phyloP scores from a whole-genome alignment of 2,329 filamentous ascomycete genomes.

The Ascochyta fabae region DNA sequence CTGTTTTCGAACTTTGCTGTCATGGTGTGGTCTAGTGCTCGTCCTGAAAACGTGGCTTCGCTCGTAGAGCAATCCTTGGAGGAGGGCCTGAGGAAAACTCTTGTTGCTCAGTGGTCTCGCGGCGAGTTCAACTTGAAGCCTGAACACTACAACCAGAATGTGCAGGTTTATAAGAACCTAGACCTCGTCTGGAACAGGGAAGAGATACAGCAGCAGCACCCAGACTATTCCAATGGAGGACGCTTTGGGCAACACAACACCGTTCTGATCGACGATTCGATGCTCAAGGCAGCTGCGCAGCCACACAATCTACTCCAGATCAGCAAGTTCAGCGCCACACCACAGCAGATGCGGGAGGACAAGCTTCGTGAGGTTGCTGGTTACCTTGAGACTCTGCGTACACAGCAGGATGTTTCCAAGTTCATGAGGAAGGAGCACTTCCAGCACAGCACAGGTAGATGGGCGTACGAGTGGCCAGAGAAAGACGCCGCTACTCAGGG shows the following conservation, averaged over 20 bases:
- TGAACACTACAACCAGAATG: conserved; percentile 70
- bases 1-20: conserved; percentile 77
- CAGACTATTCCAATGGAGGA: conserved; percentile 40
- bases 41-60: conserved; percentile 70
- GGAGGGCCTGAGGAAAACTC: conserved; percentile 56
- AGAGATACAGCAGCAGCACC: conserved; percentile 53
- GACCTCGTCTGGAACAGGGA: conserved; percentile 70
- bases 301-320: conserved; percentile 83
- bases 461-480: conserved; percentile 38
- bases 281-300: conserved; percentile 80
- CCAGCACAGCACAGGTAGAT: conserved; percentile 29
- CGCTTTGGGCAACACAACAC: conserved; percentile 85
- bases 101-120: conserved; percentile 79
- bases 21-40: conserved; percentile 90
- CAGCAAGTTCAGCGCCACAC: conserved; percentile 72
- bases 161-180: conserved; percentile 91
- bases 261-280: conserved; percentile 84
- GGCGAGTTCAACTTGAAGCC: conserved; percentile 73
- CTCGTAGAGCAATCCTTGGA: conserved; percentile 73
- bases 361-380: conserved; percentile 59
- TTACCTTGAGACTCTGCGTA: conserved; percentile 60
- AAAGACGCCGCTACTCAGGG: neutral
- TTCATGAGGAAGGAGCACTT: conserved; percentile 58
- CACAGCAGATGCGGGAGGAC: conserved; percentile 49
- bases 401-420: conserved; percentile 66